Evolutionary conservation across 139 green algal species (phyloP).

Genomic region (Chlamydomonas schloesseri): DNA sequence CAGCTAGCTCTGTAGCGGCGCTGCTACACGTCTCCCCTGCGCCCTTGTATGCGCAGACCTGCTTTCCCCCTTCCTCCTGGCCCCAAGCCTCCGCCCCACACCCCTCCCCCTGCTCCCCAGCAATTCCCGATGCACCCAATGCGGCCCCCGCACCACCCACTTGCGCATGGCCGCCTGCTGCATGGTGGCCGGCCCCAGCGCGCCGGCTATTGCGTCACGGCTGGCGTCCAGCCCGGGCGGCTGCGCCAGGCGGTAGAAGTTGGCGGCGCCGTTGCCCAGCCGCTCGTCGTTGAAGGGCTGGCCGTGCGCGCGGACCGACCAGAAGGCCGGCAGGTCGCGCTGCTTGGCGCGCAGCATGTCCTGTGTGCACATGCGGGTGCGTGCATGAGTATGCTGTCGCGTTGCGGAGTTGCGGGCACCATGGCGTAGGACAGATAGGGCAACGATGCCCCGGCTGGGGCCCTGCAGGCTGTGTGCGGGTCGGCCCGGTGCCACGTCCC

Average conservation of each 20-base stretch:
- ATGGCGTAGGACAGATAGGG: not conserved
- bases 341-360: constrained; percentile 24
- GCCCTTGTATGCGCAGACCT: no score
- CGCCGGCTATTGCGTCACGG: not conserved
- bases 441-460: not conserved
- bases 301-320: constrained; percentile 57
- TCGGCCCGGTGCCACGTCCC: no score
- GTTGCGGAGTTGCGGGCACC: not conserved
- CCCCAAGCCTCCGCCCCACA: not conserved
- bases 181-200: constrained; percentile 56
- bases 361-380: not conserved
- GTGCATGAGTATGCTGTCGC: no score
- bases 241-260: constrained; percentile 53
- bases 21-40: no score
- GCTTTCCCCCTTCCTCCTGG: no score
- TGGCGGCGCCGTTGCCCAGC: constrained; percentile 43
- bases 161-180: constrained; percentile 54
- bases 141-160: constrained; percentile 8
- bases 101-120: not conserved
- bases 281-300: constrained; percentile 70
- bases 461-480: no score
- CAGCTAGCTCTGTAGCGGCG: no score
- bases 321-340: constrained; percentile 66
- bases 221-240: constrained; percentile 14
- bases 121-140: not conserved